Evolutionary conservation across 1,139 yeast genomes (phyloP), one percentile per base, ranked within the genome.

Genomic region (Hemisphaericaspora lyxosophila): DNA sequence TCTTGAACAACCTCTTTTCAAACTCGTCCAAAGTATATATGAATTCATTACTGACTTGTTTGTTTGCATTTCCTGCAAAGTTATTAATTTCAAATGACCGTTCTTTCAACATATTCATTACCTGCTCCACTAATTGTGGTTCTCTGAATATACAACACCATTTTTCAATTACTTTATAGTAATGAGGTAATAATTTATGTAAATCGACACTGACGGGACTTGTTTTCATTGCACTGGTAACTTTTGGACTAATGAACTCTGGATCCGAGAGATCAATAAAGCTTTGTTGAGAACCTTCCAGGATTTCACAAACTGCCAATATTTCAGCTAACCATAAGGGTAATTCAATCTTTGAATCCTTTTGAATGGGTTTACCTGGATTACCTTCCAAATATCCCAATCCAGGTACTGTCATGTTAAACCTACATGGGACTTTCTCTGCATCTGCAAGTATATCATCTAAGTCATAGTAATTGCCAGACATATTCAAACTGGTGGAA

Each of bases 311-410:
- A 27, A 73, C 68, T 1, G 95, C 96, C 30, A 92, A 63, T 4
- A 85, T 75, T 46, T 81, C 82, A 0, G 96, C 95, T 33, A 92
- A 63, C 98, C 98, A 92, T 24, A 89, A 60, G 1, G 98, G 97
- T 29, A 92, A 68, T 43, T 86, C 94, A 4, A 88, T 57, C 51
- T 81, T 82, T 2, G 95, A 73, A 31, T 81, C 83, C 50, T 79
- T 73, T 40, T 69, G 65, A 13, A 86, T 73, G 45, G 80, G 70
- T 45, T 78, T 74, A 0, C 86, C 89, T 0, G 88, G 86, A 43
- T 83, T 81, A 5, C 92, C 94, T 51, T 85, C 90, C n/a, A 90
- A 68, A 54, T 84, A 88, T 3, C 96, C 97, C 17, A 90, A 64
- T 0, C 94, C 94, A 0, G 95, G 95, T 3, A 88, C 85, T 0